These are phyloP conservation scores for Peterozyma toletana DNA, from an alignment of 805 yeast species.

Conservation along the genomic window DNA sequence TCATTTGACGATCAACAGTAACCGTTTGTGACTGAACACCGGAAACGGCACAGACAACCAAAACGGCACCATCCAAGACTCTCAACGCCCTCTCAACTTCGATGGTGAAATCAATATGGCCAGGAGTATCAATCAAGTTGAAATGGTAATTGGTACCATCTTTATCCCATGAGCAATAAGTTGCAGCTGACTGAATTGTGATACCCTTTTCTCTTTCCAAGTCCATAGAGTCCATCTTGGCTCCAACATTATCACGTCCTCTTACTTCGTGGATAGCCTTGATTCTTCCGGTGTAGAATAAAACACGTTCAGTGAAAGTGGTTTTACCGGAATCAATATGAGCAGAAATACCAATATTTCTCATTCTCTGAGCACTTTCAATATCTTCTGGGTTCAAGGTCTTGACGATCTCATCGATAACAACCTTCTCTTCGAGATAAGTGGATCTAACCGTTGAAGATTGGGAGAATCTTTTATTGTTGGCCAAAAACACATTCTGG, in stretches of 20 bases:
- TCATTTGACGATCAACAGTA: slow-evolving; percentile 98
- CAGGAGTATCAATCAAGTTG: slow-evolving; percentile 96
- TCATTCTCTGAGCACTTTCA: slow-evolving; percentile 46
- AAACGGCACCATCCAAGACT: slow-evolving; percentile 96
- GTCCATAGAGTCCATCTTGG: slow-evolving; percentile 99
- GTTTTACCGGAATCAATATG: slow-evolving; percentile 98
- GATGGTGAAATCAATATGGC: slow-evolving; percentile 97
- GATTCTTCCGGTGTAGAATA: slow-evolving; percentile 94
- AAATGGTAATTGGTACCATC: slow-evolving; percentile 66
- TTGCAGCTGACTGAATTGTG: slow-evolving; percentile 98
- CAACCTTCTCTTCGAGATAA: slow-evolving; percentile 69
- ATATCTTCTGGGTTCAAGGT: slow-evolving; percentile 45
- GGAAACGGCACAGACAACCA: slow-evolving; percentile 96
- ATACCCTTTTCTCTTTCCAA: slow-evolving; percentile 98
- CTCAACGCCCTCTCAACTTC: slow-evolving; percentile 98
- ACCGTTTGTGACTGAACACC: slow-evolving; percentile 99
- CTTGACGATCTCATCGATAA: slow-evolving; percentile 50
- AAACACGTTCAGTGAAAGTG: slow-evolving; percentile 94
- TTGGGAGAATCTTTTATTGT: slow-evolving; percentile 22
- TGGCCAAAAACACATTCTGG: too few species aligned
- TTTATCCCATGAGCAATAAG: slow-evolving; percentile 94
- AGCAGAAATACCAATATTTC: slow-evolving; percentile 97
- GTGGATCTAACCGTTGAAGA: slow-evolving; percentile 23
- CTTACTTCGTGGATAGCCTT: slow-evolving; percentile 95
- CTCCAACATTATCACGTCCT: slow-evolving; percentile 97